Evolutionary conservation across 2,329 filamentous ascomycete genomes (phyloP), one percentile per base, ranked within the genome.

Genomic region (Plenodomus biglobosus): DNA sequence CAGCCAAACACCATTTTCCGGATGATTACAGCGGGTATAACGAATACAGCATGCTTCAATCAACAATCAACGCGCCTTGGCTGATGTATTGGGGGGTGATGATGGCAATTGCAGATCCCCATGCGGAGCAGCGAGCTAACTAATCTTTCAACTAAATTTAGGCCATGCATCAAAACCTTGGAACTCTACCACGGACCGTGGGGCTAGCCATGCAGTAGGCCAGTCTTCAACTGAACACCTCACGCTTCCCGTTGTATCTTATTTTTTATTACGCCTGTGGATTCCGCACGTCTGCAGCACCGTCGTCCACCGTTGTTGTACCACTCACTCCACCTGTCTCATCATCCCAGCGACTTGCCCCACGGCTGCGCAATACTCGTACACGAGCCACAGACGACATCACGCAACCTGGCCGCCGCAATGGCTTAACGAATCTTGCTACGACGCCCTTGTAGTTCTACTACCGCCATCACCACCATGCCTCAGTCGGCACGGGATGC

Each of bases 391-490:
- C 43, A 32, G 27, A 32, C 27, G 27, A 32, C 27, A 15, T 15
- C 27, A 3, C 27, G 27, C 13, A 32, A 32, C 27, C 27, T 52
- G 13, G 8, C 27, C 27, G 27, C 11, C 44, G 60, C 46, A 53
- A 70, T 70, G 68, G 66, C 66, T 53, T 68, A 60, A 65, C 56
- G 42, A 61, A 56, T 47, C 44, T 41, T 41, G 42, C 45, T 34
- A 46, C 57, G 47, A 57, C 27, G 40, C 34, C 45, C 21, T 48
- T 40, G 53, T 55, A 35, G 55, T 56, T 42, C 53, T 51, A 47
- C 55, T 61, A 56, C 56, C 40, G 71, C 71, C 68, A 55, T 59
- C 27, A 11, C 27, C 27, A 15, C 70, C 66, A 56, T 59, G 40
- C 58, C 66, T 19, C 58, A 54, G 39, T 59, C 64, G 49, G 62